Base-by-base conservation (phyloP, 768 basidiomycete species). In the Nidularia sp. region DNA sequence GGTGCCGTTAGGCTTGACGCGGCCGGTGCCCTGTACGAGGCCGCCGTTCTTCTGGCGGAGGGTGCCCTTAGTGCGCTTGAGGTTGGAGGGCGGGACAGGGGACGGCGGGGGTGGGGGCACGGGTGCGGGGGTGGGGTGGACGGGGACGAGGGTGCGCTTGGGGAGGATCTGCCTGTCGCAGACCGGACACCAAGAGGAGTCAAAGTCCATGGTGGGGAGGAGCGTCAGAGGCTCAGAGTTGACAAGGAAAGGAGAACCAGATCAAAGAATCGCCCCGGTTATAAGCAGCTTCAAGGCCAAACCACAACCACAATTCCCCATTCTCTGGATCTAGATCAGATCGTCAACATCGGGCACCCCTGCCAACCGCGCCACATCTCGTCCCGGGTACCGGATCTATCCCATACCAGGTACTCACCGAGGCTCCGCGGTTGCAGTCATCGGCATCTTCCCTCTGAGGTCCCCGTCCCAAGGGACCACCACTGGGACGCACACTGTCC, bases 151-250 rank as follows among this genome's bases (percentile, higher is more conserved):
- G 57, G 70, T 72, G 57, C 87, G 85, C 63, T 88, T 89, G n/a
- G 90, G 90, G n/a, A 80, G 71, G 58, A 93, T 90, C 56, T 86
- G 85, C 58, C 81, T 74, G 60, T 84, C 80, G 74, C 90, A 93
- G 62, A 80, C 81, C 47, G 87, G 86, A 78, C 90, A 92, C 86
- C 86, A 93, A 51, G 83, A 73, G 55, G 84, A 77, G 70, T 89
- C 88, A 71, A 84, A 75, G 48, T 77, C 74, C 72, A 74, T 73
- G 51, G 57, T 22, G 47, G 18, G n/a, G 36, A 9, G n/a, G 36
- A 39, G 36, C 36, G 8, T 8, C 36, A 39, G 36, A 39, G 36
- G 18, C n/a, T 8, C 36, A 39, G 36, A 9, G 36, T 8, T 9
- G 36, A 39, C 36, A 39, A 39, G 36, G 36, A 39, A 39, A 39